Evolutionary conservation across 2,329 filamentous ascomycete species (phyloP), one percentile per base, ranked within the genome.

Genomic region (Fusarium subglutinans): DNA sequence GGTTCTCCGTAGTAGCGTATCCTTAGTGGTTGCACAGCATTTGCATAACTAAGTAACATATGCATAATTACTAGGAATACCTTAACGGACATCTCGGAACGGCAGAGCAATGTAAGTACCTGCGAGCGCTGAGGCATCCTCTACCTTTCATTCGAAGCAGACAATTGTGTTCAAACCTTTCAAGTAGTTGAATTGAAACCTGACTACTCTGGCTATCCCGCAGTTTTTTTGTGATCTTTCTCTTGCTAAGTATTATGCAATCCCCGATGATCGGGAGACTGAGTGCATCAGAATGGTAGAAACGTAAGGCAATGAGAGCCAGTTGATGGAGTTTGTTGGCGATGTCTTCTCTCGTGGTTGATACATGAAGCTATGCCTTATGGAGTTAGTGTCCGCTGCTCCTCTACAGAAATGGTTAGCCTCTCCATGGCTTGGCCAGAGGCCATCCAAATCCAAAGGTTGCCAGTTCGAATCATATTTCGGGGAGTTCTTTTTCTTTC

Each of bases 21-120:
- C 1, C 11, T 3, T 6, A 28, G 15, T 4, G 15, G 11, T 30
- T 41, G 26, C 26, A n/a, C 24, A 24, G 15, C 8, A 5, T 20
- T 12, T 35, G n/a, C 54, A 57, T 57, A 57, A 44, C 28, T 38
- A n/a, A n/a, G n/a, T n/a, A 6, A 24, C 22, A 8, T 35, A 22
- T 56, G 38, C 26, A 57, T 26, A 11, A 20, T 35, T 30, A 1
- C 22, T 44, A 15, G 33, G 11, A 26, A 44, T 35, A 15, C 41
- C 66, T 40, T 62, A 61, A 56, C 66, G 38, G 54, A 43, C 24
- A 37, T 30, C 59, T 66, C 44, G 8, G 47, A 64, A 28, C 13
- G 40, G 48, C n/a, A 41, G 55, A 43, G 45, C 37, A 14, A 22
- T 28, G 7, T 11, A 70, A 58, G 66, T 65, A 40, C 20, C 48